Percentiles rank a stretch among this genome's conserved stretches.
phyloP scores from a whole-genome alignment of 2,329 filamentous ascomycete genomes.

The Pseudogymnoascus verrucosus region DNA sequence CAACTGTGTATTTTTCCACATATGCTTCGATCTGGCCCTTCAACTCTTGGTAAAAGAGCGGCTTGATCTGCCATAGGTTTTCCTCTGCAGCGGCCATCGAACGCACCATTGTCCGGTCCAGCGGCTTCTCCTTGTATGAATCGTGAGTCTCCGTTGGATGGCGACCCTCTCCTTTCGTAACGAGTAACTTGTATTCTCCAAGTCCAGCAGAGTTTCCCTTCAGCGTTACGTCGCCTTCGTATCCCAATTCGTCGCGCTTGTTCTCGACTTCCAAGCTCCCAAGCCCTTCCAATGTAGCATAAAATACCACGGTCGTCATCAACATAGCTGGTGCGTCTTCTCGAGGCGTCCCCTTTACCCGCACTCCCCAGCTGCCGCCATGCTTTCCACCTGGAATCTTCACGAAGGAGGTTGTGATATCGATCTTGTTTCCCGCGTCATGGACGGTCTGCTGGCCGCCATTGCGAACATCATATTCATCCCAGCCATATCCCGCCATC shows the following conservation, averaged over 20 bases:
- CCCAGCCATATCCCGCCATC: conserved; percentile 95
- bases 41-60: conserved; percentile 53
- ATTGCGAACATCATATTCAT: conserved; percentile 84
- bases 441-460: conserved; percentile 88
- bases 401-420: conserved; percentile 88
- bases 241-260: conserved; percentile 44
- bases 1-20: conserved; percentile 49
- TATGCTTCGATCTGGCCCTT: conserved; percentile 56
- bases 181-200: conserved; percentile 69
- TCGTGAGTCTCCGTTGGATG: conserved; percentile 58
- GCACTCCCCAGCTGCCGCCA: conserved; percentile 85
- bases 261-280: conserved; percentile 56
- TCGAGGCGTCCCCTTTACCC: conserved; percentile 74
- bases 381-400: conserved; percentile 80
- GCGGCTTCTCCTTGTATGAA: conserved; percentile 58
- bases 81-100: conserved; percentile 61
- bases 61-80: conserved; percentile 78
- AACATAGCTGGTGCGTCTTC: conserved; percentile 58
- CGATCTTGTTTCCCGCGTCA: conserved; percentile 78
- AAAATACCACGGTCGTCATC: conserved; percentile 74
- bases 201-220: conserved; percentile 62
- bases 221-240: conserved; percentile 57
- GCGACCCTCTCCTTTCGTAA: conserved; percentile 62
- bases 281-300: conserved; percentile 70
- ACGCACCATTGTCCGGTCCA: conserved; percentile 68